Evolutionary conservation across 2,329 filamentous ascomycete species (phyloP).

Genomic region (Neofusicoccum cordaticola): DNA sequence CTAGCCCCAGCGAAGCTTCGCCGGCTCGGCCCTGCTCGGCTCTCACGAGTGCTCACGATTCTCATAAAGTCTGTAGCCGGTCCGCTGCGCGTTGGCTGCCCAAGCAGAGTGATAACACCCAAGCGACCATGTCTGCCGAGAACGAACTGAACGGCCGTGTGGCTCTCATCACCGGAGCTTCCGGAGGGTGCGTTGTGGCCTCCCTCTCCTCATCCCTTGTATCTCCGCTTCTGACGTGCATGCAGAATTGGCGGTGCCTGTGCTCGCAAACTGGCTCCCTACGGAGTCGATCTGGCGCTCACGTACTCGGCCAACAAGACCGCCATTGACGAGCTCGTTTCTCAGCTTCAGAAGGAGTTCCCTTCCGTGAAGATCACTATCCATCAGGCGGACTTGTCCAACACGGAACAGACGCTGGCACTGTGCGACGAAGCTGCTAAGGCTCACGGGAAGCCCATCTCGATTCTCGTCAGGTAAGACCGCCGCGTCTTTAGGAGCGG

Average conservation of each 20-base stretch:
- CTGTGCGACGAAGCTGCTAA: slow-evolving; percentile 56
- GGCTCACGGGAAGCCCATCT: slow-evolving; percentile 54
- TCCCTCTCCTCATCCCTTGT: background rate
- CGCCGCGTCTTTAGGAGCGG: slow-evolving; percentile 27
- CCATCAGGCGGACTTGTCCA: slow-evolving; percentile 59
- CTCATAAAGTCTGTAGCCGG: background rate
- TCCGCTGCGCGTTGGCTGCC: background rate
- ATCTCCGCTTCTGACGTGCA: background rate
- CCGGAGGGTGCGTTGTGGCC: slow-evolving; percentile 51
- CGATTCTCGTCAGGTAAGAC: slow-evolving; percentile 53
- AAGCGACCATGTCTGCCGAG: slow-evolving; percentile 20
- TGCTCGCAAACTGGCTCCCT: slow-evolving; percentile 53
- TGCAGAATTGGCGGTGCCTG: slow-evolving; percentile 60
- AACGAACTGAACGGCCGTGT: slow-evolving; percentile 50
- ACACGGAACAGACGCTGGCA: slow-evolving; percentile 50
- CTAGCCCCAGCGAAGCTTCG: background rate
- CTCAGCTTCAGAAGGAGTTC: slow-evolving; percentile 38
- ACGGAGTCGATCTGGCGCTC: slow-evolving; percentile 56
- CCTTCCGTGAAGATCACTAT: slow-evolving; percentile 44
- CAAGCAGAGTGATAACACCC: background rate
- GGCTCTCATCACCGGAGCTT: slow-evolving; percentile 60
- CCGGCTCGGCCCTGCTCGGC: background rate
- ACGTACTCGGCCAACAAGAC: slow-evolving; percentile 56
- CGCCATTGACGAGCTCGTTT: slow-evolving; percentile 46
- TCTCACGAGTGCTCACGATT: background rate